Percentiles rank a stretch among this genome's conserved stretches.
Evolutionary conservation across 805 yeast species (phyloP).

Genomic region (Ogataea degrootiae): DNA sequence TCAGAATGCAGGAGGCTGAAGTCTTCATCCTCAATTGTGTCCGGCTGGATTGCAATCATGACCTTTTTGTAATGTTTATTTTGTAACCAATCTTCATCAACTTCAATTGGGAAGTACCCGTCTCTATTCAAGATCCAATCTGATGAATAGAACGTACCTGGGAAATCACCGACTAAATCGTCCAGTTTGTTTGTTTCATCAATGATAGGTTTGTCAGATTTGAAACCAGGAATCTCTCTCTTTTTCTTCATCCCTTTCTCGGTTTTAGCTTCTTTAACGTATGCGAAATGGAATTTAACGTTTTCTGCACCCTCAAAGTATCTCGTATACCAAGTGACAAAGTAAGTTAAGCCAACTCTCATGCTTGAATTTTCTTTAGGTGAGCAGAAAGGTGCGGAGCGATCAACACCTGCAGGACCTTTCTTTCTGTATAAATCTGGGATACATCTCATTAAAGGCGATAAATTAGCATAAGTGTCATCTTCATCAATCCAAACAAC

Average conservation of each 20-base stretch:
- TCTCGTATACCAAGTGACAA: conserved; percentile 75
- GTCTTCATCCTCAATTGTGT: conserved; percentile 57
- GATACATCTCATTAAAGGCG: conserved; percentile 80
- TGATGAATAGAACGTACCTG: conserved; percentile 51
- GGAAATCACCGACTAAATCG: conserved; percentile 24
- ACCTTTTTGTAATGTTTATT: conserved; percentile 51
- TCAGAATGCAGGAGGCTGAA: conserved; percentile 44
- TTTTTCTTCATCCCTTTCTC: conserved; percentile 54
- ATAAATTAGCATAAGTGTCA: conserved; percentile 62
- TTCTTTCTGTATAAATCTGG: conserved; percentile 68
- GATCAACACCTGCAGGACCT: conserved; percentile 50
- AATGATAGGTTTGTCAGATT: conserved; percentile 14
- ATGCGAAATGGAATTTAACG: conserved; percentile 64
- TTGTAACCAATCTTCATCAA: conserved; percentile 61
- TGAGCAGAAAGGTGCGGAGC: conserved; percentile 80
- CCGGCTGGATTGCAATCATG: conserved; percentile 71
- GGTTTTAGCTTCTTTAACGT: conserved; percentile 48
- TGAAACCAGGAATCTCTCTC: conserved; percentile 24
- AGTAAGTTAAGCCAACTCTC: conserved; percentile 60
- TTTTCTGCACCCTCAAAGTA: conserved; percentile 57
- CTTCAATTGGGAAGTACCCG: conserved; percentile 61
- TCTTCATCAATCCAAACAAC: conserved; percentile 60
- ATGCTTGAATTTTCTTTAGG: conserved; percentile 61
- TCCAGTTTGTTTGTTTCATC: conserved; percentile 12
- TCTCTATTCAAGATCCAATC: conserved; percentile 63